Evolutionary conservation across 106 monocot genomes (phyloP).

Genomic region (Cymbidium sinense): DNA sequence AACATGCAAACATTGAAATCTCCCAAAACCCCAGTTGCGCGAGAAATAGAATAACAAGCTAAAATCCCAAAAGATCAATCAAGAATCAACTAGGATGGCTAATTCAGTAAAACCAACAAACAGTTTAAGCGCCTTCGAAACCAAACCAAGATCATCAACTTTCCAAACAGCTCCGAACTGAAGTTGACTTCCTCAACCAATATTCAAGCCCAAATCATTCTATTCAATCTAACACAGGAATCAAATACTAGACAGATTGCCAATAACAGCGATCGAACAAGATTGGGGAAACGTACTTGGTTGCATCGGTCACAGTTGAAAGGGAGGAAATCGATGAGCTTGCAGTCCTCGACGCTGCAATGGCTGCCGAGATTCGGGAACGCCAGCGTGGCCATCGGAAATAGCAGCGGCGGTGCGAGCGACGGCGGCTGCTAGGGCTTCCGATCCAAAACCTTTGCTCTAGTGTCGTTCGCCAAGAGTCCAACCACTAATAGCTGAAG

Average conservation of each 20-base stretch:
- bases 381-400: background rate
- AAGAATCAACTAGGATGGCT: background rate
- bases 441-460: background rate
- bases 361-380: background rate
- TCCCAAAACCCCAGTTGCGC: background rate
- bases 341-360: slow-evolving; percentile 9
- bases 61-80: background rate
- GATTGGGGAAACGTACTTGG: background rate
- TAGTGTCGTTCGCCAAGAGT: too few species aligned
- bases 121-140: too few species aligned
- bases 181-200: too few species aligned
- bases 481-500: background rate
- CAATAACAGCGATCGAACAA: background rate
- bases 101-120: background rate
- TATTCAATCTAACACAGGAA: background rate
- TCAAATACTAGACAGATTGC: background rate
- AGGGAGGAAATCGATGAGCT: slow-evolving; percentile 5
- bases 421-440: background rate
- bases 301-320: slow-evolving; percentile 11
- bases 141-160: too few species aligned
- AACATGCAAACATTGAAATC: background rate
- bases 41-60: too few species aligned
- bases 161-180: too few species aligned
- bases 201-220: background rate
- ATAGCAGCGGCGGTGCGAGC: background rate